A percentile compares a stretch with the other conserved stretches of the same genome.
Evolutionary conservation across 768 basidiomycete genomes (phyloP).

Genomic region (Mycena olivaceomarginata): DNA sequence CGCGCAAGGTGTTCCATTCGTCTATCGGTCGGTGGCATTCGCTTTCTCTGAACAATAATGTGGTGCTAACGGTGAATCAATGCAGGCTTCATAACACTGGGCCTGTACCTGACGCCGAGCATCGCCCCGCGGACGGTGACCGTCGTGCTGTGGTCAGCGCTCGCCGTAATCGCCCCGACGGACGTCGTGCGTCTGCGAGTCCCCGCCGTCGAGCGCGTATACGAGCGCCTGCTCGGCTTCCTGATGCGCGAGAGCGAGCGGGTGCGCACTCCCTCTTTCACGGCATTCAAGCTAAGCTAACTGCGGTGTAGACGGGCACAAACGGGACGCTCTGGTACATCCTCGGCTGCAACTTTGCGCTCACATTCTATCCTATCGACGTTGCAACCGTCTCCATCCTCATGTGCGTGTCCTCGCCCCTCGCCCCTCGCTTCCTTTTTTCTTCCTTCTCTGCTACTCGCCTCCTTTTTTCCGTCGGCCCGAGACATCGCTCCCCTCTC

Average conservation of each 20-base stretch:
- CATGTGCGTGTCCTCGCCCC: slow-evolving; percentile 75
- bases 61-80: slow-evolving; percentile 29
- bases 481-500: neutral
- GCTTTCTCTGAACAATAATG: slow-evolving; percentile 54
- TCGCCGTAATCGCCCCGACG: slow-evolving; percentile 82
- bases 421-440: slow-evolving; percentile 23
- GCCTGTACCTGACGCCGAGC: slow-evolving; percentile 71
- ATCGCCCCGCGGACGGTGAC: slow-evolving; percentile 71
- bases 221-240: slow-evolving; percentile 84
- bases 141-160: slow-evolving; percentile 76
- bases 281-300: neutral
- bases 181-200: slow-evolving; percentile 85
- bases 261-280: slow-evolving; percentile 58
- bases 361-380: slow-evolving; percentile 87
- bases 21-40: slow-evolving; percentile 82
- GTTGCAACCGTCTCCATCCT: slow-evolving; percentile 93
- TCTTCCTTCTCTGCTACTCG: neutral
- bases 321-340: slow-evolving; percentile 97
- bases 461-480: neutral
- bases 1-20: slow-evolving; percentile 90
- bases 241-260: slow-evolving; percentile 95
- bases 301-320: slow-evolving; percentile 57
- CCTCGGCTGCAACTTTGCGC: slow-evolving; percentile 87
- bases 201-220: slow-evolving; percentile 78
- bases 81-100: slow-evolving; percentile 78